Percentiles rank a stretch among this genome's conserved stretches.
These are phyloP conservation scores for Ambrosia artemisiifolia DNA, from an alignment of 129 eudicot genomes.

Conservation along the genomic window DNA sequence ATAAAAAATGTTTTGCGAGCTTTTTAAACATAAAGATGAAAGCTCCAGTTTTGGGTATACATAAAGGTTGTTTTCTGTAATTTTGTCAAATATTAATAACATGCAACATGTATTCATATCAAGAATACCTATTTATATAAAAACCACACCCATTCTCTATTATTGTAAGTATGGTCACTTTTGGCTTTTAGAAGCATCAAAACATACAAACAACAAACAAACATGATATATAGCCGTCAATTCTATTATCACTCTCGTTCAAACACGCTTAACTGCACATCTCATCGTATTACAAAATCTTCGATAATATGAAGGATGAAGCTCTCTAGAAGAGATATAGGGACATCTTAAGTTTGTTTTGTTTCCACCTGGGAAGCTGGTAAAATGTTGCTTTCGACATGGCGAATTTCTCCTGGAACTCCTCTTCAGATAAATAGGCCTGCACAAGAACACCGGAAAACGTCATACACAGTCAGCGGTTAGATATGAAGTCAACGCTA, in stretches of 20 bases:
- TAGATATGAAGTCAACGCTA: not conserved
- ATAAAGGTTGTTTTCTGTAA: no score
- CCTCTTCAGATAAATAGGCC: constrained; percentile 57
- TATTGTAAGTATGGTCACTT: not conserved
- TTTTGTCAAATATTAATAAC: no score
- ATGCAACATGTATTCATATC: no score
- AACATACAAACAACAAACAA: constrained; percentile 4
- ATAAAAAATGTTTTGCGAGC: no score
- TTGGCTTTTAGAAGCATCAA: not conserved
- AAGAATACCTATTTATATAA: no score
- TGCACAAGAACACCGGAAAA: constrained; percentile 23
- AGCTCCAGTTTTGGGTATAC: no score
- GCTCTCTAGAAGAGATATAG: constrained; percentile 51
- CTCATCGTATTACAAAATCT: not conserved
- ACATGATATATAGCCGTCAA: not conserved
- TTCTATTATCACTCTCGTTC: no score
- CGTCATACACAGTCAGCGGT: not conserved
- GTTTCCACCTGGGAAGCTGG: constrained; percentile 76
- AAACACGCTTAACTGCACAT: not conserved
- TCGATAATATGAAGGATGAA: constrained; percentile 9
- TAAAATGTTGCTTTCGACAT: constrained; percentile 48
- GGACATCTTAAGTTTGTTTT: constrained; percentile 63
- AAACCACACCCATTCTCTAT: no score
- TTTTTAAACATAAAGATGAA: no score
- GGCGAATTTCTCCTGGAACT: constrained; percentile 55